These are phyloP conservation scores for Sungouiella blattae DNA, from an alignment of 805 yeast genomes.

Conservation along the genomic window DNA sequence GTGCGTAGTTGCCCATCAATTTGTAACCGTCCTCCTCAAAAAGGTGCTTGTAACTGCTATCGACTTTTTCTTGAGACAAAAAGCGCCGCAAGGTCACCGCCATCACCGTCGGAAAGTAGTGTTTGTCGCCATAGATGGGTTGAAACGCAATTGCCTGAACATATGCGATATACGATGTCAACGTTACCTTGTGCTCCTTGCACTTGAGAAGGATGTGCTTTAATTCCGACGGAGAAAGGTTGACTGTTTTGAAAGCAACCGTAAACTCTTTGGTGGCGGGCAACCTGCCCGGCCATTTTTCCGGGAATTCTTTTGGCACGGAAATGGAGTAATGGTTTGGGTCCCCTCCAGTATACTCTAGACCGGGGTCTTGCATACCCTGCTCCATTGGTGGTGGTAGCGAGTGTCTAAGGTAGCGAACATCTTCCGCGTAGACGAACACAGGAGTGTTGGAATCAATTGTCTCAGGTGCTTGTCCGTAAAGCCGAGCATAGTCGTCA, in stretches of 20 bases:
- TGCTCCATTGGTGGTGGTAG: constrained; percentile 36
- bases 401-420: constrained; percentile 17
- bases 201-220: constrained; percentile 22
- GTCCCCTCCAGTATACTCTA: constrained; percentile 26
- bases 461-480: constrained; percentile 8
- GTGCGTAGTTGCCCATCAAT: constrained; percentile 32
- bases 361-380: constrained; percentile 21
- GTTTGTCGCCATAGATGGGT: constrained; percentile 24
- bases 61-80: constrained; percentile 7
- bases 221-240: constrained; percentile 24
- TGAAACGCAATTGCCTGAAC: constrained; percentile 24
- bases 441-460: constrained; percentile 10
- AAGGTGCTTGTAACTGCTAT: constrained; percentile 15
- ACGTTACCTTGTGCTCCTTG: constrained; percentile 25
- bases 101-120: constrained; percentile 22
- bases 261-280: constrained; percentile 13
- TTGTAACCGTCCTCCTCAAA: constrained; percentile 18
- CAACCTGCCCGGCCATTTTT: constrained; percentile 33
- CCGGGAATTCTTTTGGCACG: constrained; percentile 17
- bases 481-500: constrained; percentile 6
- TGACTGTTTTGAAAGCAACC: constrained; percentile 24
- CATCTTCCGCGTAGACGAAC: constrained; percentile 22
- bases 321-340: constrained; percentile 20
- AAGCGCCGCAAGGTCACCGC: constrained; percentile 35
- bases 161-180: constrained; percentile 30